These are phyloP conservation scores for Acer yangbiense DNA, from an alignment of 345 rosid genomes.

Conservation along the genomic window DNA sequence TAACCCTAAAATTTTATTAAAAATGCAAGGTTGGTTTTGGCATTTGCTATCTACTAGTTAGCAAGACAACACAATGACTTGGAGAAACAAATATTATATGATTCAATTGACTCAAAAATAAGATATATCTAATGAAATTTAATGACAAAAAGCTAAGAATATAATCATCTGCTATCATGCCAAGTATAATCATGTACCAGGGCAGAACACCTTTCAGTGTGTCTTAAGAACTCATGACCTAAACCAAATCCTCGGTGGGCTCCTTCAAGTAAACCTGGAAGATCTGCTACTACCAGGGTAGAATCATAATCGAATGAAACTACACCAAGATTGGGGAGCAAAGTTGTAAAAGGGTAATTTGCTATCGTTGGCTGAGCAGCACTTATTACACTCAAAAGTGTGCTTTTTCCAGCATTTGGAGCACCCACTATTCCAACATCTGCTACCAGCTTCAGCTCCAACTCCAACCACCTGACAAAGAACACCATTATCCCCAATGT, in stretches of 20 bases:
- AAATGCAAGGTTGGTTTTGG: not conserved
- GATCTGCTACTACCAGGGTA: slow-evolving; percentile 93
- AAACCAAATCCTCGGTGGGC: slow-evolving; percentile 93
- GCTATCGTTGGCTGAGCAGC: slow-evolving; percentile 91
- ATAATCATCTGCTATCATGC: slow-evolving; percentile 7
- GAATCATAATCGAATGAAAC: slow-evolving; percentile 90
- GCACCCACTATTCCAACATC: slow-evolving; percentile 95
- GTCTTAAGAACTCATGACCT: slow-evolving; percentile 89
- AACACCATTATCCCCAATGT: slow-evolving; percentile 28
- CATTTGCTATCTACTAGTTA: slow-evolving; percentile 1
- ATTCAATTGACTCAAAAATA: not conserved
- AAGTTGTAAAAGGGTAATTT: slow-evolving; percentile 87
- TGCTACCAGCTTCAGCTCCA: slow-evolving; percentile 88
- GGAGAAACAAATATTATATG: not conserved
- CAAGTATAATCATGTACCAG: slow-evolving; percentile 52
- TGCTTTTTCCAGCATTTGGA: slow-evolving; percentile 97
- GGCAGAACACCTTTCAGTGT: slow-evolving; percentile 95
- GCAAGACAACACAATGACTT: slow-evolving; percentile 5
- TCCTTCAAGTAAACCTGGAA: slow-evolving; percentile 97
- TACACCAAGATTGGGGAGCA: slow-evolving; percentile 95
- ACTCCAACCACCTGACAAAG: slow-evolving; percentile 84
- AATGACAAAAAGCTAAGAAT: not conserved
- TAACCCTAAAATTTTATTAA: not conserved
- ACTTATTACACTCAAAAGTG: slow-evolving; percentile 79
- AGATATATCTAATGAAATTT: not conserved